These are phyloP conservation scores for Cystofilobasidium capitatum DNA, from an alignment of 768 basidiomycete species.

Conservation along the genomic window DNA sequence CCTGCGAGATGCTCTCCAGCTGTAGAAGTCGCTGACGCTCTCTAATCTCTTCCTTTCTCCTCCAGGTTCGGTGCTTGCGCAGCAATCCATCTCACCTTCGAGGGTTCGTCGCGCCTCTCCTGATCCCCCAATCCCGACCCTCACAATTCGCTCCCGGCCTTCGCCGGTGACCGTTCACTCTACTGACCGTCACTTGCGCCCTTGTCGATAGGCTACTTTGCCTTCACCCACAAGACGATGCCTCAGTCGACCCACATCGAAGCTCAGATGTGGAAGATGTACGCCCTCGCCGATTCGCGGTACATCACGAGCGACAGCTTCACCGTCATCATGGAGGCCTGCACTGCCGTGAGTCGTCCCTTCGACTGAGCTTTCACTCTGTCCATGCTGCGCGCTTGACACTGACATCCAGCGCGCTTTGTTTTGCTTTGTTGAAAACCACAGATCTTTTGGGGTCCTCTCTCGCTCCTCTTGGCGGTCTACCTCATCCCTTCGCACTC, in stretches of 20 bases:
- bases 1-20: neutral
- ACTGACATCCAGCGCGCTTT: neutral
- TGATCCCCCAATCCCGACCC: neutral
- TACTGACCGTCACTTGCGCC: neutral
- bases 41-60: neutral
- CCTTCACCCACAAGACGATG: constrained; percentile 10
- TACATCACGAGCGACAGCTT: constrained; percentile 26
- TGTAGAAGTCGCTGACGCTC: neutral
- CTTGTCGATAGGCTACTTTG: constrained; percentile 24
- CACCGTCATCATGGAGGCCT: constrained; percentile 22
- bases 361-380: neutral
- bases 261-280: constrained; percentile 29
- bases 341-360: constrained; percentile 21
- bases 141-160: neutral
- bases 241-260: constrained; percentile 3
- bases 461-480: constrained; percentile 19
- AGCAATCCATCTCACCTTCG: constrained; percentile 22
- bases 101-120: constrained; percentile 13
- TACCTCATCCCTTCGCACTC: constrained; percentile 17
- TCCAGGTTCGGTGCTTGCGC: constrained; percentile 13
- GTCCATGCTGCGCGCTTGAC: neutral
- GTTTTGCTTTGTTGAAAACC: neutral
- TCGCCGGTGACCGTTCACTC: neutral
- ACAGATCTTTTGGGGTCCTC: constrained; percentile 26
- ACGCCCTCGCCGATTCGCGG: constrained; percentile 21